phyloP scores from a whole-genome alignment of 1,284 basidiomycete genomes.

The Exobasidium rhododendri region DNA sequence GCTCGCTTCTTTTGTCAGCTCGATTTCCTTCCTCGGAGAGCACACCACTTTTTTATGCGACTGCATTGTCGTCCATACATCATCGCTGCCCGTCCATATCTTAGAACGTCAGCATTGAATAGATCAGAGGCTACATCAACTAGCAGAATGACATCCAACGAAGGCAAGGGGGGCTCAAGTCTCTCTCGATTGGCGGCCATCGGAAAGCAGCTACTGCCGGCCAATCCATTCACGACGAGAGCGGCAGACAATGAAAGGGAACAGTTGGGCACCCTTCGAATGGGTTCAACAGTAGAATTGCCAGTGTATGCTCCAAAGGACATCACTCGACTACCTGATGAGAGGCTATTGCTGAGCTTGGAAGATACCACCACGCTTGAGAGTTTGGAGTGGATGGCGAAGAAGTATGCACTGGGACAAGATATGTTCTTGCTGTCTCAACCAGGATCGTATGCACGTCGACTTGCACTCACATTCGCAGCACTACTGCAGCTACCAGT shows the following conservation, averaged over 20 bases:
- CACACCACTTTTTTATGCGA: not conserved
- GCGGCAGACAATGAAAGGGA: constrained; percentile 8
- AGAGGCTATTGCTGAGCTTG: constrained; percentile 44
- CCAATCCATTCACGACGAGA: constrained; percentile 13
- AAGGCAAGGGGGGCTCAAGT: not conserved
- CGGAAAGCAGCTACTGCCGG: constrained; percentile 14
- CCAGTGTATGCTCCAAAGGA: constrained; percentile 44
- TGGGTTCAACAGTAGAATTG: constrained; percentile 48
- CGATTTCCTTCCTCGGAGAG: no score
- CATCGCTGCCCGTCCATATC: not conserved
- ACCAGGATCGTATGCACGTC: constrained; percentile 55
- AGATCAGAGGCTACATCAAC: not conserved
- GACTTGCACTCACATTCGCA: constrained; percentile 55
- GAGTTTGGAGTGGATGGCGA: constrained; percentile 51
- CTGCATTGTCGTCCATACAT: not conserved
- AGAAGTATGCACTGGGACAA: constrained; percentile 52
- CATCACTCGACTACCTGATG: constrained; percentile 35
- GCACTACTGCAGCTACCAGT: constrained; percentile 51
- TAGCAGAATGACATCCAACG: constrained; percentile 7
- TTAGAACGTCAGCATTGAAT: not conserved
- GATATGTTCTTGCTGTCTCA: constrained; percentile 53
- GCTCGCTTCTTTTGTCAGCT: no score
- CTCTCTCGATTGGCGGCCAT: constrained; percentile 16
- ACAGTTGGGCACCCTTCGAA: constrained; percentile 39
- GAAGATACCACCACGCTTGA: constrained; percentile 48